phyloP scores from a whole-genome alignment of 192 early-diverging fungal species.

The Coemansia sp. region DNA sequence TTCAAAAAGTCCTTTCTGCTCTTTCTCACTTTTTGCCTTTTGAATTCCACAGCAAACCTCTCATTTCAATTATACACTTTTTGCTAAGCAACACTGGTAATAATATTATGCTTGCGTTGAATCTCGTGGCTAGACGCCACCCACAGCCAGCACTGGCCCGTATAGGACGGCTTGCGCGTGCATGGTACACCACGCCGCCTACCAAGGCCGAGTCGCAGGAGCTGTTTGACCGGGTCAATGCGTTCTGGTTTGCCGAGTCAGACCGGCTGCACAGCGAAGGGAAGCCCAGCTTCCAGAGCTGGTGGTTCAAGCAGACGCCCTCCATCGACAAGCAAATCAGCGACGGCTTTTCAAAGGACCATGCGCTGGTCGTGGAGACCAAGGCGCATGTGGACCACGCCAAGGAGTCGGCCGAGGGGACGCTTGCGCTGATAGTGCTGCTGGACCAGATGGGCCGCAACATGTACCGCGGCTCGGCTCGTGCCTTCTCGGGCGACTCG shows the following conservation, averaged over 20 bases:
- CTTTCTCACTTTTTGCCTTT: too few relatives aligned
- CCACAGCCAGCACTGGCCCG: too few relatives aligned
- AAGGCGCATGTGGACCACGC: conserved; percentile 38
- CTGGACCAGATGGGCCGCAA: conserved; percentile 68
- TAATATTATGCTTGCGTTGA: neutral
- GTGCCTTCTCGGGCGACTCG: conserved; percentile 58
- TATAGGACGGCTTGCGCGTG: conserved; percentile 4
- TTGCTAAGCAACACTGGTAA: neutral
- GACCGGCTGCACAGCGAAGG: conserved; percentile 40
- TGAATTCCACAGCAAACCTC: too few relatives aligned
- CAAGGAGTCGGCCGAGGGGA: conserved; percentile 44
- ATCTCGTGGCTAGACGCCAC: neutral
- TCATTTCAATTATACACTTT: neutral
- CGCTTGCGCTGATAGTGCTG: conserved; percentile 54
- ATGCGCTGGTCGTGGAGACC: conserved; percentile 14
- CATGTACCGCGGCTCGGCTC: conserved; percentile 59
- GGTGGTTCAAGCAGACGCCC: conserved; percentile 49
- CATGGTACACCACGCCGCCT: conserved; percentile 3
- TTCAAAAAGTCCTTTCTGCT: too few relatives aligned
- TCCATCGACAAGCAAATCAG: conserved; percentile 41
- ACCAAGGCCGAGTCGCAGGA: conserved; percentile 39
- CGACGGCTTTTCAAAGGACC: conserved; percentile 19
- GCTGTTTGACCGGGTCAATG: conserved; percentile 38
- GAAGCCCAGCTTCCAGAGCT: conserved; percentile 47
- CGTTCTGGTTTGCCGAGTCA: conserved; percentile 52